Evolutionary conservation across 805 yeast genomes (phyloP), one percentile per base, ranked within the genome.

Genomic region (Starmerella apicola): DNA sequence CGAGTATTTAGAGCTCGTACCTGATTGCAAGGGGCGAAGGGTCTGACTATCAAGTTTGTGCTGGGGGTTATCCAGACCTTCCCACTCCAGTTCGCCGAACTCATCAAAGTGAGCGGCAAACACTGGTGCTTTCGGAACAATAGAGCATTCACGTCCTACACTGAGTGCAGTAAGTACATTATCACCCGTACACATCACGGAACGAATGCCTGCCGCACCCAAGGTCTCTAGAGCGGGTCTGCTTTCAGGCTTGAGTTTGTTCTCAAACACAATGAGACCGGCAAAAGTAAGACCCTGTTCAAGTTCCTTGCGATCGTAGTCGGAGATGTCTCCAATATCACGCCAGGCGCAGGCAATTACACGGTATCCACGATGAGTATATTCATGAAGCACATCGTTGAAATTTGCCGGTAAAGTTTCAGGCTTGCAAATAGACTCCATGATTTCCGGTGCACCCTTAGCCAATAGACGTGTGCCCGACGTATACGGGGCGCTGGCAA

Each of bases 151-250:
- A 44, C 75, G 70, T 3, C 81, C 95, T 15, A 91, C 98, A 59
- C 95, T 81, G 17, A 91, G 73, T 0, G 97, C 98, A 0, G 99
- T 91, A 41, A 91, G 64, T 16, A 91, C 74, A 55, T 91, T 91
- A 59, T 91, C 99, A 39, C 99, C 99, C 0, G 98, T 91, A 59
- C 98, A 91, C 98, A 91, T 91, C 22, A 85, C 64, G 0, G 91
- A 81, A 50, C 96, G 67, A 36, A 91, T 69, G 18, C 72, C 67
- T 0, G 98, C 96, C 5, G 65, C 66, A 18, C 64, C 63, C 36
- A 91, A 65, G 43, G 72, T 68, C 10, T 59, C 48, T 36, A 91
- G 66, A 0, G 86, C 82, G 0, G 63, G 59, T 7, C 65, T 66
- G 0, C 95, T 80, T 1, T 79, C 65, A 1, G 68, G 62, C 55